Conservation (phyloP, 1,284 basidiomycete species). For the Trichosporon asahii region DNA sequence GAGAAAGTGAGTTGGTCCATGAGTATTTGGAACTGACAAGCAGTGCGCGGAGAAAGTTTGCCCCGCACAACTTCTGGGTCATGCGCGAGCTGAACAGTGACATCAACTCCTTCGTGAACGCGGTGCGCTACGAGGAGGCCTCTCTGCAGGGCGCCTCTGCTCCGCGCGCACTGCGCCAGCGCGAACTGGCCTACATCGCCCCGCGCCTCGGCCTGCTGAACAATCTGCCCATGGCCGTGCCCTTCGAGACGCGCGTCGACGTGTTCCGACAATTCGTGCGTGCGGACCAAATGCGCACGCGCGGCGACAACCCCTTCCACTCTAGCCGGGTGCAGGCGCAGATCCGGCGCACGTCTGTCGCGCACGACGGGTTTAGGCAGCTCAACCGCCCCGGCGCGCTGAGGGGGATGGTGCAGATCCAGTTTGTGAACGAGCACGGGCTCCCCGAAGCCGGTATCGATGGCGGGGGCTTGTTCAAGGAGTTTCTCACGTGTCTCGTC, state of each 20-base stretch:
- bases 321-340: constrained; percentile 51
- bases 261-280: constrained; percentile 82
- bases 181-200: constrained; percentile 68
- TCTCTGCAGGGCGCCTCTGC: constrained; percentile 39
- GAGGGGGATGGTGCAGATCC: constrained; percentile 77
- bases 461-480: constrained; percentile 96
- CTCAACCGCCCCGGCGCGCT: constrained; percentile 67
- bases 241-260: constrained; percentile 82
- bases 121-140: constrained; percentile 67
- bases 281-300: constrained; percentile 38
- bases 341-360: constrained; percentile 70
- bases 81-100: constrained; percentile 63
- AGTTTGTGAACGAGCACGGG: constrained; percentile 77
- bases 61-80: constrained; percentile 80
- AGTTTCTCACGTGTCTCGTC: constrained; percentile 88
- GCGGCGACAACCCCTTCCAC: constrained; percentile 35
- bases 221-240: constrained; percentile 94
- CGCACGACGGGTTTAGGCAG: constrained; percentile 77
- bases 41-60: constrained; percentile 77
- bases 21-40: constrained; percentile 9
- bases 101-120: constrained; percentile 80
- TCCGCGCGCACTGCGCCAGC: constrained; percentile 46
- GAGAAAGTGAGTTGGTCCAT: constrained; percentile 65
- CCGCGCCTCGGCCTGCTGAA: constrained; percentile 88
- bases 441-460: constrained; percentile 57